Evolutionary conservation across 1,139 yeast genomes (phyloP), one percentile per base, ranked within the genome.

Genomic region (Citeromyces hawaiiensis): DNA sequence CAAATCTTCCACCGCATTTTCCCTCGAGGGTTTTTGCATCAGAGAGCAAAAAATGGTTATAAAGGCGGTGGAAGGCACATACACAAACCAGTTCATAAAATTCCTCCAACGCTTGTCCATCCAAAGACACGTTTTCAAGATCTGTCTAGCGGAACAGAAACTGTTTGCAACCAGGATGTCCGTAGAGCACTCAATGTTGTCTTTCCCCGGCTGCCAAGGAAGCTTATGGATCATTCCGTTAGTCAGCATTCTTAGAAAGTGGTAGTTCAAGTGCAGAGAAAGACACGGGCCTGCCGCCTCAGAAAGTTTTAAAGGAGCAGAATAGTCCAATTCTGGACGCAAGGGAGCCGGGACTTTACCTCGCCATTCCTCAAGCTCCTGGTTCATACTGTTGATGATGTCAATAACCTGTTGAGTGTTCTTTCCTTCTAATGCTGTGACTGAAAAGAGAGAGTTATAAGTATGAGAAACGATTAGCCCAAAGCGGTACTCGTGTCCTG

Each of bases 11-110:
- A 42, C 36, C 3, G 46, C 45, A 3, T 39, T 40, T 3, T 40
- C 38, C 16, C 36, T 21, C 1, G 36, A 38, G 5, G 51, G 48
- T 13, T 43, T 38, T 23, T 50, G 48, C 17, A 57, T 36, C 30
- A 48, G 45, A 17, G 45, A 47, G 10, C 53, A 51, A 39, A 52
- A 45, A 10, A 56, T 36, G 2, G 54, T 42, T 31, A 57, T 39
- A 38, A 47, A 53, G 3, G 59, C 55, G 44, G 53, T 44, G 36
- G 56, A 52, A 13, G 58, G 54, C 38, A 49, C 55, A 42, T 48
- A 54, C 2, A 47, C 33, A 27, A 47, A 44, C 38, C 47, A 49
- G 25, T 45, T 45, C 3, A 47, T 43, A 37, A 43, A 50, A 29
- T 41, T 41, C 0, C 41, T 36, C 14, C 44, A 41, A 5, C 39